Conservation (phyloP, 202 grass and related monocot species). For the Bolboschoenoplectus hybrid region DNA sequence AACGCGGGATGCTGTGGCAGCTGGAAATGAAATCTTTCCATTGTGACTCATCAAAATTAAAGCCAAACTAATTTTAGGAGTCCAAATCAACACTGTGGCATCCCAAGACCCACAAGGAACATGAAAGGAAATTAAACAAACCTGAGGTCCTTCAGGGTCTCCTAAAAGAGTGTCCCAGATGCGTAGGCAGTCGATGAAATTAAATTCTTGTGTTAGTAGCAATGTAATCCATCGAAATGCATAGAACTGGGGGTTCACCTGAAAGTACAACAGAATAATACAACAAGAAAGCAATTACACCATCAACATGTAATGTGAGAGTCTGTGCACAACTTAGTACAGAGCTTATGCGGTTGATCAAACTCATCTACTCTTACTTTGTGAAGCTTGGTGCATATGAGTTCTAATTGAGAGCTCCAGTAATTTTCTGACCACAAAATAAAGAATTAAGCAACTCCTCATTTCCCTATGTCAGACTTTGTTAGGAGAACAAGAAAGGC, state of each 20-base stretch:
- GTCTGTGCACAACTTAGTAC: neutral
- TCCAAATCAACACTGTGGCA: neutral
- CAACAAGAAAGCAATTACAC: constrained; percentile 31
- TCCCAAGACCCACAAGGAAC: constrained; percentile 1
- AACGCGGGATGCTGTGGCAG: neutral
- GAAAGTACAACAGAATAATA: constrained; percentile 28
- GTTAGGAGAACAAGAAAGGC: neutral
- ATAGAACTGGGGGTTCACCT: constrained; percentile 98
- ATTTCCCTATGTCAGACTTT: constrained; percentile 1
- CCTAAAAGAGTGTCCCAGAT: constrained; percentile 84
- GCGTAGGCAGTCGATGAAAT: constrained; percentile 74
- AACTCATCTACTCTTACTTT: neutral
- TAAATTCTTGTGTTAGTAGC: constrained; percentile 91
- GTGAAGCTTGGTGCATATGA: constrained; percentile 1
- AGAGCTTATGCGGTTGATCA: neutral
- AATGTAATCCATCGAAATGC: constrained; percentile 99
- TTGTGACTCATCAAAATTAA: neutral
- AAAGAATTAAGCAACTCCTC: neutral
- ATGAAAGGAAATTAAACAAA: constrained; percentile 35
- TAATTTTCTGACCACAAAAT: neutral
- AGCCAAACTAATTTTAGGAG: neutral
- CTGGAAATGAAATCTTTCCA: neutral
- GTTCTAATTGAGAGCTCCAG: neutral
- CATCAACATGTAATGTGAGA: neutral
- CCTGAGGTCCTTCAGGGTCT: constrained; percentile 83